Evolutionary conservation across 129 eudicot species (phyloP).

Genomic region (Centrapalus pauciflorus): DNA sequence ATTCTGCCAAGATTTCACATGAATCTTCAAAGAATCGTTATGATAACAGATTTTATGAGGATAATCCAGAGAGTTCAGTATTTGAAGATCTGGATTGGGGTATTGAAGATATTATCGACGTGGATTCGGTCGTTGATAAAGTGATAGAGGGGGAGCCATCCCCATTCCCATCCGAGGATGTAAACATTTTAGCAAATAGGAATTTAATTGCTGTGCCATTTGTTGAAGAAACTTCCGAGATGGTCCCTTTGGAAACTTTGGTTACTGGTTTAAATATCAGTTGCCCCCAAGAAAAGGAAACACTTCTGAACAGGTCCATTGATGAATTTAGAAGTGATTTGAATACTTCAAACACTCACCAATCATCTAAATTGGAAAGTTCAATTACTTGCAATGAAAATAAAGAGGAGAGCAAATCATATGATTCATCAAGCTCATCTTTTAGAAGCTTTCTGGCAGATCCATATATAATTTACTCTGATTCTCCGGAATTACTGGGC

Average conservation of each 20-base stretch:
- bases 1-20: not conserved
- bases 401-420: slow-evolving; percentile 20
- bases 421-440: slow-evolving; percentile 10
- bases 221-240: not conserved
- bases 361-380: slow-evolving; percentile 19
- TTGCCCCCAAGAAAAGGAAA: slow-evolving; percentile 18
- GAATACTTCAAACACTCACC: slow-evolving; percentile 12
- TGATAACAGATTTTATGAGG: slow-evolving; percentile 12
- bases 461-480: slow-evolving; percentile 9
- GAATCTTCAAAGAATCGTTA: not conserved
- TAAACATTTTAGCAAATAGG: not conserved
- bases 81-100: slow-evolving; percentile 20
- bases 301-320: not conserved
- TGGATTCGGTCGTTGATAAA: slow-evolving; percentile 21
- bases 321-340: slow-evolving; percentile 19
- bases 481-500: slow-evolving; percentile 8
- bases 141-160: slow-evolving; percentile 16
- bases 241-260: not conserved
- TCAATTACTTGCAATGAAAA: slow-evolving; percentile 19
- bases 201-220: not conserved
- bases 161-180: not conserved
- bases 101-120: slow-evolving; percentile 5
- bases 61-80: slow-evolving; percentile 9
- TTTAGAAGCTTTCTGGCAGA: slow-evolving; percentile 4
- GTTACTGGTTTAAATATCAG: slow-evolving; percentile 9